Percentiles rank a stretch among this genome's conserved stretches.
phyloP scores from a whole-genome alignment of 352 stramenopile genomes.

The Pythium brassicae region DNA sequence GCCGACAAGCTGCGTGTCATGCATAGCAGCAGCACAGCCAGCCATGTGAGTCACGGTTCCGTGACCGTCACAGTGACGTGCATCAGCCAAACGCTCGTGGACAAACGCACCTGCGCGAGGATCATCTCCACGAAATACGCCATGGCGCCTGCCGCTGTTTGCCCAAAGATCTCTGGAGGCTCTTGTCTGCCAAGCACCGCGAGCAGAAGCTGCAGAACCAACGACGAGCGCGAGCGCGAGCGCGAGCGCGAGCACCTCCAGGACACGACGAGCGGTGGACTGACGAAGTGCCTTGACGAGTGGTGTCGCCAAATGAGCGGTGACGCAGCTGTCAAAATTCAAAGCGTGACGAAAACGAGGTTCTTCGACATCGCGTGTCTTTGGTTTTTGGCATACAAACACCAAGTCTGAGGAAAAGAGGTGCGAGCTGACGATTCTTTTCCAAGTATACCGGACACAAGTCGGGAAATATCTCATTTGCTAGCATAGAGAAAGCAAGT shows the following conservation, averaged over 20 bases:
- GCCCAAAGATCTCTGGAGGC: neutral
- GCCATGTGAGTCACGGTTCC: neutral
- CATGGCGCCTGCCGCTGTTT: slow-evolving; percentile 31
- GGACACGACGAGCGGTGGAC: neutral
- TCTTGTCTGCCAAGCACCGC: neutral
- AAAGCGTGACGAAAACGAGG: neutral
- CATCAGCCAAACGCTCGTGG: neutral
- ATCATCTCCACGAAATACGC: slow-evolving; percentile 83
- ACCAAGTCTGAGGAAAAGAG: neutral
- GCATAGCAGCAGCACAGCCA: too few species aligned
- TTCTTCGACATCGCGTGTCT: neutral
- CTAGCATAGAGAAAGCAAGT: too few species aligned
- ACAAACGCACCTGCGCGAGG: slow-evolving; percentile 57
- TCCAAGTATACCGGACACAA: neutral
- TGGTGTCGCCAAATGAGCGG: neutral
- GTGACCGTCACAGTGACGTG: neutral
- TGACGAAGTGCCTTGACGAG: too few species aligned
- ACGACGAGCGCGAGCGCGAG: too few species aligned
- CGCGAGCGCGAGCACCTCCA: too few species aligned
- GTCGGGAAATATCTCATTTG: neutral
- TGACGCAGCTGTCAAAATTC: too few species aligned
- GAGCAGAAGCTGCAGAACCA: too few species aligned
- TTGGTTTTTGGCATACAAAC: neutral
- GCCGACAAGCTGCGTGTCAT: slow-evolving; percentile 53
- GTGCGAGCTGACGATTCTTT: neutral